Evolutionary conservation across 306 rosid species (phyloP).

Genomic region (Rosa chinensis): DNA sequence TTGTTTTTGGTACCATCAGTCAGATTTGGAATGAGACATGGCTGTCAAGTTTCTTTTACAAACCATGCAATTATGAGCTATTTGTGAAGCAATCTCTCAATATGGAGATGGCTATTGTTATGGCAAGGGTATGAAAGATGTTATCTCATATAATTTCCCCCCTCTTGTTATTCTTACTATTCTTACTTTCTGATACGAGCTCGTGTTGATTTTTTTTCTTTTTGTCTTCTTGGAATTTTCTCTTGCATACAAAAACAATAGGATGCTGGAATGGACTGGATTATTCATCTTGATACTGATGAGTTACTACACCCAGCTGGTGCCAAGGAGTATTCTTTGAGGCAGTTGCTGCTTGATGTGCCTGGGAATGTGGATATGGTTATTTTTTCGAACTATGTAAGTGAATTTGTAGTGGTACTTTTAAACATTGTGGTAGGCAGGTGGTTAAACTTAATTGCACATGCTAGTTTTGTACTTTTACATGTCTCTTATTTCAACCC

Average conservation of each 20-base stretch:
- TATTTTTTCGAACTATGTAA: constrained; percentile 91
- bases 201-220: background rate
- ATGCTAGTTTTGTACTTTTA: constrained; percentile 19
- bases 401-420: constrained; percentile 37
- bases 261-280: constrained; percentile 98
- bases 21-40: constrained; percentile 99
- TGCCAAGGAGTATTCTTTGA: constrained; percentile 83
- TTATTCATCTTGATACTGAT: constrained; percentile 94
- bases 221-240: constrained; percentile 15
- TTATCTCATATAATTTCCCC: constrained; percentile 17
- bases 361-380: constrained; percentile 92
- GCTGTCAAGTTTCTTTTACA: constrained; percentile 94
- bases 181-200: background rate
- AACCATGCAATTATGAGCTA: constrained; percentile 96
- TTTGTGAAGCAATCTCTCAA: constrained; percentile 99
- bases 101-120: constrained; percentile 97
- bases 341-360: constrained; percentile 86
- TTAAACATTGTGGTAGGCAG: background rate
- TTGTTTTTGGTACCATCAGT: constrained; percentile 49
- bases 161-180: background rate
- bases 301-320: constrained; percentile 95
- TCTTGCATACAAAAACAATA: constrained; percentile 36
- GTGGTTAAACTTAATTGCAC: constrained; percentile 9
- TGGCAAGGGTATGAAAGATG: constrained; percentile 87
- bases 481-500: background rate